Evolutionary conservation across 2,329 filamentous ascomycete genomes (phyloP).

Genomic region (Neofusicoccum parvum): DNA sequence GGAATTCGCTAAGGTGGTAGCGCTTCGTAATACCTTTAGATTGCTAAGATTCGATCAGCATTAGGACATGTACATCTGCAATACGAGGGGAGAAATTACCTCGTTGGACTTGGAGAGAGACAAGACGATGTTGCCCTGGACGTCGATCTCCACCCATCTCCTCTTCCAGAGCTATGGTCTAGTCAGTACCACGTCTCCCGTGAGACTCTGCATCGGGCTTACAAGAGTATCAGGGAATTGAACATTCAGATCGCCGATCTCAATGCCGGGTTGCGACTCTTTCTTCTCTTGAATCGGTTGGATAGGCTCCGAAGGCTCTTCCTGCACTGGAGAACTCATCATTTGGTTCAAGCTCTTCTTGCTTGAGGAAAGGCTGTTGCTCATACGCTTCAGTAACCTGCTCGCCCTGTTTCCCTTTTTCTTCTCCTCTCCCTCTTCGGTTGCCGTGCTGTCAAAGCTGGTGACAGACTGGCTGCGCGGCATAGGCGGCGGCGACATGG

Average conservation of each 20-base stretch:
- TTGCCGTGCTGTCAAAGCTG: slow-evolving; percentile 39
- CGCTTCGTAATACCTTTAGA: slow-evolving; percentile 68
- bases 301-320: slow-evolving; percentile 32
- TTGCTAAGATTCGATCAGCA: slow-evolving; percentile 27
- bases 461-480: slow-evolving; percentile 31
- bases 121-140: slow-evolving; percentile 79
- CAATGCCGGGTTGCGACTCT: slow-evolving; percentile 51
- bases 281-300: slow-evolving; percentile 8
- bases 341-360: slow-evolving; percentile 50
- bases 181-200: slow-evolving; percentile 20
- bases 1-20: slow-evolving; percentile 86
- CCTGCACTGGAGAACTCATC: slow-evolving; percentile 41
- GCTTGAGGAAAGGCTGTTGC: slow-evolving; percentile 58
- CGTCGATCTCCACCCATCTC: slow-evolving; percentile 82
- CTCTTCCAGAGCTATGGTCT: slow-evolving; percentile 78
- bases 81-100: slow-evolving; percentile 24
- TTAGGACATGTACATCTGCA: neutral
- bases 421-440: slow-evolving; percentile 45
- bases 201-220: slow-evolving; percentile 28
- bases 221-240: slow-evolving; percentile 91
- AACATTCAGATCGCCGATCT: slow-evolving; percentile 89
- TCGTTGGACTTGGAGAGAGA: slow-evolving; percentile 67
- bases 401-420: slow-evolving; percentile 61
- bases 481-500: slow-evolving; percentile 31
- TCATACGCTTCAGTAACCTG: slow-evolving; percentile 68